Evolutionary conservation across 192 early-diverging fungal genomes (phyloP), one percentile per base, ranked within the genome.

Genomic region (Backusella australiensis): DNA sequence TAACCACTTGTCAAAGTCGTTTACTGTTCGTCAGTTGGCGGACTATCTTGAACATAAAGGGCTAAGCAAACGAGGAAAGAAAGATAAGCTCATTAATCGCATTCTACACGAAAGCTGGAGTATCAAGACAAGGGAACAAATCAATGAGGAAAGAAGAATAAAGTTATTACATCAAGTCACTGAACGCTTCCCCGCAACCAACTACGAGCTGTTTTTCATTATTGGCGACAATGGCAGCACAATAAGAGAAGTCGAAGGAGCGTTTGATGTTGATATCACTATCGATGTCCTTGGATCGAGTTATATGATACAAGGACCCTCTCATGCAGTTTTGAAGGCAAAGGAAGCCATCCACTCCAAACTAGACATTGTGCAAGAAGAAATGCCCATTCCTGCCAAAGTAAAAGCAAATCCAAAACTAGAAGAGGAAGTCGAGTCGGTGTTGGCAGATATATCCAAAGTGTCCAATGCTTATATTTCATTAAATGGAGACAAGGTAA

Each of bases 211-310:
- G 29, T 75, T 75, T 26, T 75, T 75, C 11, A 67, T 75, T 34
- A 75, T 75, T 49, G 65, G 65, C 17, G 63, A 75, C 1, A 75
- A 75, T 67, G 74, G 65, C 12, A 42, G 38, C 8, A 75, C 59
- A 11, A 63, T 75, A 21, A 39, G 42, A 39, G 15, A 75, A 7
- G 67, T 75, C 1, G 74, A 75, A 15, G 26, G 34, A 5, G 29
- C 7, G 6, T 41, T 42, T 42, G 32, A 75, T 34, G 74, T 67
- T 21, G 42, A 39, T 9, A 53, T 75, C 15, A 67, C 65, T 17
- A 67, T 75, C 15, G 74, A 75, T 67, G 42, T 67, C 11, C 9
- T 19, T 41, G 29, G 35, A 44, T 59, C 32, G 2, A 12, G 44
- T 5, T 75, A 75, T 67, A 34, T 67, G 38, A 14, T 75, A 23